Evolutionary conservation across 768 basidiomycete species (phyloP).

Genomic region (Naganishia vaughanmartiniae): DNA sequence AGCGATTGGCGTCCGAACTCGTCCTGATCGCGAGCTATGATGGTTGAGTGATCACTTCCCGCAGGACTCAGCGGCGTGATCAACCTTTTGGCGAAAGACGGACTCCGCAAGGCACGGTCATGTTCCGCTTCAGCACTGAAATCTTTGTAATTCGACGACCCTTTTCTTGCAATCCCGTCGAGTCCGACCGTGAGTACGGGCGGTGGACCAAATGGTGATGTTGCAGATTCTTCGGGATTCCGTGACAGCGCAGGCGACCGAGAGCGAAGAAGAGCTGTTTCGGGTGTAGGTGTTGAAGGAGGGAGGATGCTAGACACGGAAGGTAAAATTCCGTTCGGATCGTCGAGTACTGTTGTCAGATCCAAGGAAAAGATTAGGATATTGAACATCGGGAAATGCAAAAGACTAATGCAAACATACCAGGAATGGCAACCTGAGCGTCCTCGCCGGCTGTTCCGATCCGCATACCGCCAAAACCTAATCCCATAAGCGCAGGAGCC

Average conservation of each 20-base stretch:
- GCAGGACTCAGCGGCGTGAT: constrained; percentile 42
- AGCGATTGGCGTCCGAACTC: constrained; percentile 9
- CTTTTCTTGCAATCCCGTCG: background rate
- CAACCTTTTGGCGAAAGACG: constrained; percentile 32
- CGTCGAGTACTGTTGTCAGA: constrained; percentile 24
- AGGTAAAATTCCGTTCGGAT: constrained; percentile 25
- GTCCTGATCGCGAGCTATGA: background rate
- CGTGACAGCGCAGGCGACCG: constrained; percentile 15
- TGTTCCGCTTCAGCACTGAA: constrained; percentile 22
- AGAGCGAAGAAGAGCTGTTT: constrained; percentile 16
- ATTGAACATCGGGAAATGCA: background rate
- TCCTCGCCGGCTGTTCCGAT: constrained; percentile 36
- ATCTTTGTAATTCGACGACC: constrained; percentile 21
- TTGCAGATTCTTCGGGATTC: background rate
- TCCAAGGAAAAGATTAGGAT: background rate
- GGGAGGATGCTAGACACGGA: constrained; percentile 15
- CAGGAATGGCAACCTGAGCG: constrained; percentile 49
- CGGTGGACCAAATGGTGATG: background rate
- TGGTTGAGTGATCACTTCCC: constrained; percentile 15
- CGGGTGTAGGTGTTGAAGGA: constrained; percentile 22
- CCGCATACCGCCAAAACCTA: constrained; percentile 43
- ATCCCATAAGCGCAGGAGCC: constrained; percentile 25
- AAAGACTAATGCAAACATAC: constrained; percentile 36
- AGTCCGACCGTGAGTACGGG: background rate
- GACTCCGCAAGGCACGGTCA: background rate